These are phyloP conservation scores for Yamadazyma scolyti DNA, from an alignment of 805 yeast species.

Conservation along the genomic window DNA sequence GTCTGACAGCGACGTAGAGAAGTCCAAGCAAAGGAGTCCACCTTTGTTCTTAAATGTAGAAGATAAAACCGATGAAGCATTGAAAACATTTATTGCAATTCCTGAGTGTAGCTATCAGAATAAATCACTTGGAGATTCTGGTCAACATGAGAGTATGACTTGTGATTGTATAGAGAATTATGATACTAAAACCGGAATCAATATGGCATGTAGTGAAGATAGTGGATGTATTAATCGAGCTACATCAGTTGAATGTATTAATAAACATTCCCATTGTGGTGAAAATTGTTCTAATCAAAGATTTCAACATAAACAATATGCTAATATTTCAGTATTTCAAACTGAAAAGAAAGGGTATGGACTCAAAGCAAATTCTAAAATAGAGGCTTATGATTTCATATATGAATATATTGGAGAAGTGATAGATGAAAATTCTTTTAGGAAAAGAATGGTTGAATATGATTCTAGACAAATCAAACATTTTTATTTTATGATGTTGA, in stretches of 20 bases:
- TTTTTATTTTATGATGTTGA: slow-evolving; percentile 94
- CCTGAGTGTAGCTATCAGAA: slow-evolving; percentile 59
- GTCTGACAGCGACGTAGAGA: slow-evolving; percentile 6
- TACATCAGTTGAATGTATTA: slow-evolving; percentile 87
- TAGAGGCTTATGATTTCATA: slow-evolving; percentile 66
- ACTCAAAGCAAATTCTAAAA: slow-evolving; percentile 60
- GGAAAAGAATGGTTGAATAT: slow-evolving; percentile 69
- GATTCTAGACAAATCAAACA: slow-evolving; percentile 68
- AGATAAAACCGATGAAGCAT: slow-evolving; percentile 70
- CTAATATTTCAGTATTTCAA: slow-evolving; percentile 72
- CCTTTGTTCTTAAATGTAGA: slow-evolving; percentile 37
- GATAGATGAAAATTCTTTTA: slow-evolving; percentile 73
- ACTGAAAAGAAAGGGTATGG: slow-evolving; percentile 91
- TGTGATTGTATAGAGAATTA: slow-evolving; percentile 77
- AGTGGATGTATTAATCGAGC: slow-evolving; percentile 90
- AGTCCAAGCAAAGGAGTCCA: slow-evolving; percentile 7
- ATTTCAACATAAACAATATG: slow-evolving; percentile 74
- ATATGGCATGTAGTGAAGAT: slow-evolving; percentile 75
- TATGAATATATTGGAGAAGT: slow-evolving; percentile 96
- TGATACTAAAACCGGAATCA: slow-evolving; percentile 34
- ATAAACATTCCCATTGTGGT: slow-evolving; percentile 69
- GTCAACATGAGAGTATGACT: slow-evolving; percentile 79
- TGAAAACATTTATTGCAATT: slow-evolving; percentile 51
- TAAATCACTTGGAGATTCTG: slow-evolving; percentile 63
- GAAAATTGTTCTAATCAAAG: slow-evolving; percentile 80